Evolutionary conservation across 2,329 filamentous ascomycete genomes (phyloP).

Genomic region (Fusarium clavum): DNA sequence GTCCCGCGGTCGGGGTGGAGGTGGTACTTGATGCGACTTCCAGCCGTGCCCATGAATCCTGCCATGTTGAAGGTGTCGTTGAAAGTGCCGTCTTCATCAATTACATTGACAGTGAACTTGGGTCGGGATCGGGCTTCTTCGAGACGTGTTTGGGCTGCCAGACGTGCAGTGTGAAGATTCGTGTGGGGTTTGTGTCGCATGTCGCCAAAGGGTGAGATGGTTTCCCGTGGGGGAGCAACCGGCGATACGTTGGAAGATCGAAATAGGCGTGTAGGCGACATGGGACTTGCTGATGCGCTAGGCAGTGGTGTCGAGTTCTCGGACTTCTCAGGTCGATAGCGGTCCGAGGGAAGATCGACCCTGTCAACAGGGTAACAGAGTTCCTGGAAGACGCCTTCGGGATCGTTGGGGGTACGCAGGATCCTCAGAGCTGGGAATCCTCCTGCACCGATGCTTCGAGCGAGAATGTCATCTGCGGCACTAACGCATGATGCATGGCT

Average conservation of each 20-base stretch:
- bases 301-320: constrained; percentile 34
- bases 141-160: constrained; percentile 74
- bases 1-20: constrained; percentile 68
- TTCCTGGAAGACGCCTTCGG: constrained; percentile 75
- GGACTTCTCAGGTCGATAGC: constrained; percentile 51
- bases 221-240: constrained; percentile 41
- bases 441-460: constrained; percentile 68
- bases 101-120: constrained; percentile 69
- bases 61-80: constrained; percentile 67
- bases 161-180: constrained; percentile 64
- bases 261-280: constrained; percentile 46
- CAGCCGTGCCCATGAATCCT: constrained; percentile 70
- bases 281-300: constrained; percentile 38
- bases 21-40: constrained; percentile 69
- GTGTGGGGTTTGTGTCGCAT: constrained; percentile 51
- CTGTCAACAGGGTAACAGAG: constrained; percentile 73
- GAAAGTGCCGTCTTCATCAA: constrained; percentile 63
- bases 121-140: constrained; percentile 66
- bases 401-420: constrained; percentile 75
- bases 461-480: constrained; percentile 70
- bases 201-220: constrained; percentile 25
- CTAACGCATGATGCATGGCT: constrained; percentile 58
- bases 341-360: constrained; percentile 64
- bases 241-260: constrained; percentile 53
- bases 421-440: constrained; percentile 72